Evolutionary conservation across 805 yeast genomes (phyloP).

Genomic region (Ogataea pini): DNA sequence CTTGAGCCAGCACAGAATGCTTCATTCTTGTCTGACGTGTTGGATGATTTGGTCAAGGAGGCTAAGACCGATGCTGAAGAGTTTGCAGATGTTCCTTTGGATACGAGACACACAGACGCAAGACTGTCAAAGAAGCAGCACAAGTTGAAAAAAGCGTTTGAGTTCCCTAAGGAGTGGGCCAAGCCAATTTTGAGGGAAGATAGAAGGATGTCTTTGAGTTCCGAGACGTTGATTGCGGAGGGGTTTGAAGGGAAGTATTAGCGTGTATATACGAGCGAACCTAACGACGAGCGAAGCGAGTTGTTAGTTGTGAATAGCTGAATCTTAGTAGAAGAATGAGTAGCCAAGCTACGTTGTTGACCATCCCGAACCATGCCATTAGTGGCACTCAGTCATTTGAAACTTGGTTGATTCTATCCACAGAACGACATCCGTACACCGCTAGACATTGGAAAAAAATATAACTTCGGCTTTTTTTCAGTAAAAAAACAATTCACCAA

Average conservation of each 20-base stretch:
- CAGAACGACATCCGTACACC: conserved; percentile 1
- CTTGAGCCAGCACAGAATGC: conserved; percentile 86
- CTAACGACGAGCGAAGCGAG: neutral
- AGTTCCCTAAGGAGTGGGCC: conserved; percentile 82
- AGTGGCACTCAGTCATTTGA: no score
- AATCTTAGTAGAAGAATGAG: neutral
- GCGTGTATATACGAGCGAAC: conserved; percentile 7
- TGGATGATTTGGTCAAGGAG: conserved; percentile 61
- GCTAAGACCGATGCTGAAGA: conserved; percentile 62
- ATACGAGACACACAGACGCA: conserved; percentile 64
- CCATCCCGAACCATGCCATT: no score
- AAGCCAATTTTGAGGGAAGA: conserved; percentile 72
- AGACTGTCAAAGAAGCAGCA: conserved; percentile 42
- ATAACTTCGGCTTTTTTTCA: neutral
- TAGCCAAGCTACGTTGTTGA: no score
- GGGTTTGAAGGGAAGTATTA: conserved; percentile 7
- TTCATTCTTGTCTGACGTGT: conserved; percentile 62
- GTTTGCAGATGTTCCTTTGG: conserved; percentile 79
- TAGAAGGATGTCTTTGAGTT: conserved; percentile 34
- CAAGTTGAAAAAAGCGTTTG: conserved; percentile 39
- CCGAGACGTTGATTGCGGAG: conserved; percentile 27
- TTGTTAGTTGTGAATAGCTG: neutral
- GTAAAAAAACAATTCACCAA: neutral
- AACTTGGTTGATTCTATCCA: no score
- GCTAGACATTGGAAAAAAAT: neutral